Conservation (phyloP, 2,329 filamentous ascomycete genomes). For the Colletotrichum musae region DNA sequence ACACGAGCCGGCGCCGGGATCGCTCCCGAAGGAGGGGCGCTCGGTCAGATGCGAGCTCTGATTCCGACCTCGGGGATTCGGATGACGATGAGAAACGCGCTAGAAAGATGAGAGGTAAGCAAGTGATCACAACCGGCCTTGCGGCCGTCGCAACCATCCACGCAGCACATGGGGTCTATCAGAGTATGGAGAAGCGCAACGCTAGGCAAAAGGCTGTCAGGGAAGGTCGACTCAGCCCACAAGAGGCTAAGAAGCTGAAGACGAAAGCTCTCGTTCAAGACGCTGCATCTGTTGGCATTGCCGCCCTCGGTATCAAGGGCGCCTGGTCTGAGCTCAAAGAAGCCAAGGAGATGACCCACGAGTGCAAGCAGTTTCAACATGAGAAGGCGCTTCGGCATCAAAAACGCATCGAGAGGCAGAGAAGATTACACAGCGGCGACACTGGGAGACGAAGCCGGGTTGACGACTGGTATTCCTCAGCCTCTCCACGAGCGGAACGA, state of each 20-base stretch:
- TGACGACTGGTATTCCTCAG: constrained; percentile 61
- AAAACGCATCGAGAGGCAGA: constrained; percentile 58
- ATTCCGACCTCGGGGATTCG: constrained; percentile 71
- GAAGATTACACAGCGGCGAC: constrained; percentile 49
- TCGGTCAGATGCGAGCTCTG: constrained; percentile 64
- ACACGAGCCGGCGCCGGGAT: constrained; percentile 57
- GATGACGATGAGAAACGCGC: constrained; percentile 68
- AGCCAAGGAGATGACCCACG: constrained; percentile 64
- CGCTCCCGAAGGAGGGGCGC: constrained; percentile 53
- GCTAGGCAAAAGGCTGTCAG: constrained; percentile 67
- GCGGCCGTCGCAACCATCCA: constrained; percentile 73
- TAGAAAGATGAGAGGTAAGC: constrained; percentile 74
- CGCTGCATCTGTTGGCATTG: constrained; percentile 71
- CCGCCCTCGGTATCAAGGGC: constrained; percentile 70
- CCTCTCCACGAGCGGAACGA: constrained; percentile 54
- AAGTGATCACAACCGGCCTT: constrained; percentile 69
- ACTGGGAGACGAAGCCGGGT: constrained; percentile 54
- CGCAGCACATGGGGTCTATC: constrained; percentile 71
- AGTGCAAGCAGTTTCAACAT: constrained; percentile 63
- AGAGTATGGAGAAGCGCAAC: constrained; percentile 71
- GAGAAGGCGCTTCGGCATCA: constrained; percentile 66
- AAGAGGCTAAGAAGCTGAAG: constrained; percentile 70
- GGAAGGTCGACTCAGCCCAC: constrained; percentile 65
- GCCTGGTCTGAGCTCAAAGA: constrained; percentile 71
- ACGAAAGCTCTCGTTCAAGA: constrained; percentile 70